Evolutionary conservation across 257 asterid species (phyloP).

Genomic region (Cordia subcordata): DNA sequence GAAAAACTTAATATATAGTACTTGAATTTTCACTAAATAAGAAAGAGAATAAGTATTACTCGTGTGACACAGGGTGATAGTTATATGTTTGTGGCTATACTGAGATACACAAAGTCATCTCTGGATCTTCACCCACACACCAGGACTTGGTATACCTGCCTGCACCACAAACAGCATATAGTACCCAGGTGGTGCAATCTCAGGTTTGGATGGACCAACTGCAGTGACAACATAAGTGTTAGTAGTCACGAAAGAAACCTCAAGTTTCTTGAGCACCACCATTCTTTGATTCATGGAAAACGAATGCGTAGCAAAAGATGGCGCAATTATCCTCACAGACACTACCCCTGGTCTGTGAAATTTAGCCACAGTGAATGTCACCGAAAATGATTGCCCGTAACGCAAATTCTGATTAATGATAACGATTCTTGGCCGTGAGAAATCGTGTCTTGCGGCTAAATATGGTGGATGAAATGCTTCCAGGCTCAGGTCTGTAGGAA

Average conservation of each 20-base stretch:
- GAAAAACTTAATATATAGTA: no score
- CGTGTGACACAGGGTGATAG: no score
- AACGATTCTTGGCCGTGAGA: constrained; percentile 33
- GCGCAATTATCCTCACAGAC: constrained; percentile 45
- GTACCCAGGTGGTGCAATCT: constrained; percentile 68
- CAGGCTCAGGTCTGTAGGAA: constrained; percentile 62
- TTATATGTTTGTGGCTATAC: no score
- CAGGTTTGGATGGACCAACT: constrained; percentile 39
- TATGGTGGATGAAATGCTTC: constrained; percentile 66
- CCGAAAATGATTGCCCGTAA: constrained; percentile 26
- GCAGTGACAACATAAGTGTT: constrained; percentile 17
- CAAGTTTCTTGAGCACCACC: constrained; percentile 37
- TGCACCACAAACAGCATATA: constrained; percentile 62
- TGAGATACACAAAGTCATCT: neutral
- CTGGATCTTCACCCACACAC: constrained; percentile 44
- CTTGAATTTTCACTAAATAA: no score
- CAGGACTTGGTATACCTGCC: constrained; percentile 49
- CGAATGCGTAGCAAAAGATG: constrained; percentile 61
- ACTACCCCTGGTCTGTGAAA: constrained; percentile 15
- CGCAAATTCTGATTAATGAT: constrained; percentile 7
- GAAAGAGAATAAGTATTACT: no score
- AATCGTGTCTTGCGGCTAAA: constrained; percentile 26
- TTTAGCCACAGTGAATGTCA: constrained; percentile 24
- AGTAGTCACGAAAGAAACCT: constrained; percentile 9
- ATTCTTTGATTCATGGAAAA: constrained; percentile 71